These are phyloP conservation scores for Aureobasidium leucospermi DNA, from an alignment of 2,329 filamentous ascomycete genomes.

Conservation along the genomic window DNA sequence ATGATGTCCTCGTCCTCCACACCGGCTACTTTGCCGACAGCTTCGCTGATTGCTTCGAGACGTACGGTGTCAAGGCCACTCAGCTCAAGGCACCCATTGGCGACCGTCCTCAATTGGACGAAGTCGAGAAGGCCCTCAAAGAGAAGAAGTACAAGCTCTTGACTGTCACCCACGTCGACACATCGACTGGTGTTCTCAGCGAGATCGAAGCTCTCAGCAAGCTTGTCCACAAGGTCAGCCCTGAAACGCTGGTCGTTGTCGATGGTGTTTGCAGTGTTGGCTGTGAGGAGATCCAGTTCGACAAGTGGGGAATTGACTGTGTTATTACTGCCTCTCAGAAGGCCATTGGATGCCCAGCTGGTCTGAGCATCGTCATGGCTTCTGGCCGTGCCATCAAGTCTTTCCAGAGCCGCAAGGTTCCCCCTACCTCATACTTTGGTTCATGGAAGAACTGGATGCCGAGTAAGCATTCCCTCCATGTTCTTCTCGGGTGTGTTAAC, in stretches of 20 bases:
- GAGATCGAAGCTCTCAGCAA: conserved; percentile 80
- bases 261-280: conserved; percentile 97
- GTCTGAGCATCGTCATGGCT: conserved; percentile 88
- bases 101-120: conserved; percentile 73
- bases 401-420: conserved; percentile 72
- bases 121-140: conserved; percentile 81
- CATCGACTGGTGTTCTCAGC: conserved; percentile 89
- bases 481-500: neutral
- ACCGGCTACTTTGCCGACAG: conserved; percentile 96
- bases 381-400: conserved; percentile 78
- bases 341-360: conserved; percentile 90
- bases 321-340: conserved; percentile 95
- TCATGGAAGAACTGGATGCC: conserved; percentile 97
- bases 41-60: conserved; percentile 84
- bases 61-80: conserved; percentile 84
- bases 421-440: conserved; percentile 84
- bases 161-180: conserved; percentile 95
- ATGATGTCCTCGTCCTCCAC: conserved; percentile 86
- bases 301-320: conserved; percentile 87
- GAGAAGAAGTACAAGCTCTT: conserved; percentile 90
- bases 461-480: conserved; percentile 47
- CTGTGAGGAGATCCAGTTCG: conserved; percentile 91
- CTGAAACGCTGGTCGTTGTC: conserved; percentile 83
- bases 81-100: conserved; percentile 87
- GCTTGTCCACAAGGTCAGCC: conserved; percentile 77